phyloP scores from a whole-genome alignment of 805 yeast genomes.

The Barnettozyma sucrosica region DNA sequence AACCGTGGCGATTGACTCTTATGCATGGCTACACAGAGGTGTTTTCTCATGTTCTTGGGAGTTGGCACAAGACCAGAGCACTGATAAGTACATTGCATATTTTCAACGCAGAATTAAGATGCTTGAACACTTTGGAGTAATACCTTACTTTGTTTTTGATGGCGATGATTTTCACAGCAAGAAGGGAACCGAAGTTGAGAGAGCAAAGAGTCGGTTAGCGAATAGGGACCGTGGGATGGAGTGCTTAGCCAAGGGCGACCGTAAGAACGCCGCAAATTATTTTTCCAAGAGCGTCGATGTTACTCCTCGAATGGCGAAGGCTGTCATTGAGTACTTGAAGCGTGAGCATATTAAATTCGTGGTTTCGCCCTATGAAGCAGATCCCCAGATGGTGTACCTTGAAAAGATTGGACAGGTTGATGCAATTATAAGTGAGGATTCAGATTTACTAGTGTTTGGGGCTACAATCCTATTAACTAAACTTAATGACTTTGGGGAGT shows the following conservation, averaged over 20 bases:
- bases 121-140: conserved; percentile 59
- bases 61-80: conserved; percentile 62
- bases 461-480: conserved; percentile 73
- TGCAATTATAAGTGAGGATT: conserved; percentile 90
- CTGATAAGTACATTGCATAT: conserved; percentile 66
- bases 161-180: conserved; percentile 85
- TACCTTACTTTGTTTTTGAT: conserved; percentile 87
- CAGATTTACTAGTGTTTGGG: conserved; percentile 88
- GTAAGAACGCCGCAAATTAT: conserved; percentile 55
- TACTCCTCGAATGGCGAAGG: conserved; percentile 86
- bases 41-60: conserved; percentile 80
- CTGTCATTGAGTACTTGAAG: conserved; percentile 69
- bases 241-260: conserved; percentile 46
- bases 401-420: conserved; percentile 71
- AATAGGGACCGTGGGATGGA: conserved; percentile 53
- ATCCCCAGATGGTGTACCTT: conserved; percentile 89
- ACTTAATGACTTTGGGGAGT: conserved; percentile 61
- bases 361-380: conserved; percentile 98
- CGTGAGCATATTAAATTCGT: conserved; percentile 54
- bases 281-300: conserved; percentile 80
- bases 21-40: conserved; percentile 93
- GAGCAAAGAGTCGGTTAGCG: conserved; percentile 50
- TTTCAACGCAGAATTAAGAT: conserved; percentile 61
- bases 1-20: conserved; percentile 88
- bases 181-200: conserved; percentile 59